A percentile compares a stretch with the other conserved stretches of the same genome.
Conservation (phyloP, 2,329 filamentous ascomycete genomes). For the Trichophyton verrucosum region DNA sequence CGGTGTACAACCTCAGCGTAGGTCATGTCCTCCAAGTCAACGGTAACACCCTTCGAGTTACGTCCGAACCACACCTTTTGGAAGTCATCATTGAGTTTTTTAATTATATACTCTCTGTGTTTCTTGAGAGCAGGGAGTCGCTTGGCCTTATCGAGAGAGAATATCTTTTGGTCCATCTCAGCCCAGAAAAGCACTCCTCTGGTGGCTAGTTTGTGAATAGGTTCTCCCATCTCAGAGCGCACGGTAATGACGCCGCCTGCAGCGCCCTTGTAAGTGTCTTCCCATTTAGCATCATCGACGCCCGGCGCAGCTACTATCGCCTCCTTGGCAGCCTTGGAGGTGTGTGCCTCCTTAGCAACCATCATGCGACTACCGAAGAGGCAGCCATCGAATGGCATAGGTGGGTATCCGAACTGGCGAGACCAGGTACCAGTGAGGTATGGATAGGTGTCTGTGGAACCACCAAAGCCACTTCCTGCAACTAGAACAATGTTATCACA, state of each 20-base stretch:
- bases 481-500: conserved; percentile 79
- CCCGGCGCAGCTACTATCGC: conserved; percentile 79
- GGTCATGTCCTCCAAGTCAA: conserved; percentile 91
- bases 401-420: conserved; percentile 70
- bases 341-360: conserved; percentile 85
- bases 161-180: conserved; percentile 98
- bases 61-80: conserved; percentile 94
- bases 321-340: conserved; percentile 74
- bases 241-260: conserved; percentile 94
- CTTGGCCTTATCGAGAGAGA: conserved; percentile 90
- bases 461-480: conserved; percentile 84
- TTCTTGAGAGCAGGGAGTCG: conserved; percentile 77
- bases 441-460: conserved; percentile 78
- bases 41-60: conserved; percentile 65
- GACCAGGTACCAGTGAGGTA: conserved; percentile 86
- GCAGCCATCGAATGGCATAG: conserved; percentile 90
- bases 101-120: conserved; percentile 80
- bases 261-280: conserved; percentile 82
- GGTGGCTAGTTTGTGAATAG: conserved; percentile 96
- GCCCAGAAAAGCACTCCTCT: conserved; percentile 94
- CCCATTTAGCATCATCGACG: conserved; percentile 72
- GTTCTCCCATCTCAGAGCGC: conserved; percentile 97
- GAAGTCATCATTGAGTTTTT: conserved; percentile 90
- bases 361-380: conserved; percentile 89
- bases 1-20: conserved; percentile 78